These are phyloP conservation scores for Pseudogymnoascus sp. DNA, from an alignment of 2,329 filamentous ascomycete species.

Conservation along the genomic window DNA sequence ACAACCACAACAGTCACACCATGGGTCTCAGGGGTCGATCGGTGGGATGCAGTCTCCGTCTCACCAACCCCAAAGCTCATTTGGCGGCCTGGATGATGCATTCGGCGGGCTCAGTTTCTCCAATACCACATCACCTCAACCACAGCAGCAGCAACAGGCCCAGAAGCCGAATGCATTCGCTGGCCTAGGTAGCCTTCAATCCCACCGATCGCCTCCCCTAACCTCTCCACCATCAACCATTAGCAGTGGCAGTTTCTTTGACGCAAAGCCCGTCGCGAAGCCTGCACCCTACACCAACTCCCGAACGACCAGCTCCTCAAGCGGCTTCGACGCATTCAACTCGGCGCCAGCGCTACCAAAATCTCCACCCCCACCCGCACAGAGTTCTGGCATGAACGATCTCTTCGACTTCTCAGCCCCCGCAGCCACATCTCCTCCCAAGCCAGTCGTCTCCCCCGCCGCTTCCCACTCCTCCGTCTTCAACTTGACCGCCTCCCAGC, in stretches of 20 bases:
- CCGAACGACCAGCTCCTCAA: slow-evolving; percentile 46
- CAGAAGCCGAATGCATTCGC: slow-evolving; percentile 39
- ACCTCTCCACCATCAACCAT: slow-evolving; percentile 39
- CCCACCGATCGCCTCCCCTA: slow-evolving; percentile 34
- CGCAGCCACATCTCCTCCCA: slow-evolving; percentile 36
- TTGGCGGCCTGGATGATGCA: slow-evolving; percentile 63
- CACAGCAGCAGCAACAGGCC: slow-evolving; percentile 31
- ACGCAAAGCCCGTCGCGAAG: slow-evolving; percentile 48
- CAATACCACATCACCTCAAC: slow-evolving; percentile 38
- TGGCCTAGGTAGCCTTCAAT: slow-evolving; percentile 35
- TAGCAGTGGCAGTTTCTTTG: slow-evolving; percentile 73
- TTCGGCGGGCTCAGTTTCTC: slow-evolving; percentile 64
- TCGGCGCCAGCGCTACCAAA: slow-evolving; percentile 30
- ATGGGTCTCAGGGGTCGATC: slow-evolving; percentile 56
- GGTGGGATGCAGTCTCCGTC: slow-evolving; percentile 57
- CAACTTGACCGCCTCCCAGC: slow-evolving; percentile 56
- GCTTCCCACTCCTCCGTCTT: slow-evolving; percentile 58
- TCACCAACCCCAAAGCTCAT: slow-evolving; percentile 38
- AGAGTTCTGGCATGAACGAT: slow-evolving; percentile 59
- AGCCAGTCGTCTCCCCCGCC: slow-evolving; percentile 30
- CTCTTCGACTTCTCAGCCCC: slow-evolving; percentile 68
- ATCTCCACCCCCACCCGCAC: slow-evolving; percentile 37
- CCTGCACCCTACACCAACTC: slow-evolving; percentile 37
- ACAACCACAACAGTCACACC: slow-evolving; percentile 49
- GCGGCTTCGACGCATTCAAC: slow-evolving; percentile 56